These are phyloP conservation scores for Trichoderma semiorbis DNA, from an alignment of 2,329 filamentous ascomycete species.

Conservation along the genomic window DNA sequence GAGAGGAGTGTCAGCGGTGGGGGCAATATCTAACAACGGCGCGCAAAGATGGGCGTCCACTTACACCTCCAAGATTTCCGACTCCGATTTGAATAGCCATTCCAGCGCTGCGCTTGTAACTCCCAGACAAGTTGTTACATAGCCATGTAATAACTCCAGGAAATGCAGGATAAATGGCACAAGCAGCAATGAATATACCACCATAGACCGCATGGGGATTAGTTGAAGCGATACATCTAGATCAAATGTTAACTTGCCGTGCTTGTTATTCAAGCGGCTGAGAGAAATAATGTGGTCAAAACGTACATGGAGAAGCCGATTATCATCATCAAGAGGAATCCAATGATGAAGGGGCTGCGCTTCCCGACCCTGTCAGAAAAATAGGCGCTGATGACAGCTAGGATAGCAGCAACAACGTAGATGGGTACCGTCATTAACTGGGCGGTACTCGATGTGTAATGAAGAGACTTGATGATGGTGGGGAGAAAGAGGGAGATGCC, in stretches of 20 bases:
- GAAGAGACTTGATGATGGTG: slow-evolving; percentile 59
- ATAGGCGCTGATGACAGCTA: slow-evolving; percentile 52
- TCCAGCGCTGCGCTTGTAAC: slow-evolving; percentile 61
- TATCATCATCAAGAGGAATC: slow-evolving; percentile 50
- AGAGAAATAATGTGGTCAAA: too few species aligned
- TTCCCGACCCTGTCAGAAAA: slow-evolving; percentile 53
- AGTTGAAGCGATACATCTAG: slow-evolving; percentile 55
- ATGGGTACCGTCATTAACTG: slow-evolving; percentile 64
- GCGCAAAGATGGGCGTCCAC: slow-evolving; percentile 20
- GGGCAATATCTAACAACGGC: background rate
- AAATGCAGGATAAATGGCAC: slow-evolving; percentile 77
- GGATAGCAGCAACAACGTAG: slow-evolving; percentile 60
- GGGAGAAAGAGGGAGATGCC: slow-evolving; percentile 59
- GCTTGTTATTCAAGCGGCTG: background rate
- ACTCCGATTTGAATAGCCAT: slow-evolving; percentile 63
- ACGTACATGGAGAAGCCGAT: slow-evolving; percentile 54
- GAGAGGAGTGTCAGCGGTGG: background rate
- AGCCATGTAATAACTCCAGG: slow-evolving; percentile 77
- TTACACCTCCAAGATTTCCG: slow-evolving; percentile 54
- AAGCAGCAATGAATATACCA: slow-evolving; percentile 71
- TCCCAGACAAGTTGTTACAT: slow-evolving; percentile 69
- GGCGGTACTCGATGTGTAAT: slow-evolving; percentile 54
- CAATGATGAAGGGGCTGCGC: slow-evolving; percentile 53
- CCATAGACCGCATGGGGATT: slow-evolving; percentile 65
- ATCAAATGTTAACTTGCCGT: too few species aligned